Base-by-base conservation (phyloP, 352 stramenopile species). In the Phytophthora sp. region DNA sequence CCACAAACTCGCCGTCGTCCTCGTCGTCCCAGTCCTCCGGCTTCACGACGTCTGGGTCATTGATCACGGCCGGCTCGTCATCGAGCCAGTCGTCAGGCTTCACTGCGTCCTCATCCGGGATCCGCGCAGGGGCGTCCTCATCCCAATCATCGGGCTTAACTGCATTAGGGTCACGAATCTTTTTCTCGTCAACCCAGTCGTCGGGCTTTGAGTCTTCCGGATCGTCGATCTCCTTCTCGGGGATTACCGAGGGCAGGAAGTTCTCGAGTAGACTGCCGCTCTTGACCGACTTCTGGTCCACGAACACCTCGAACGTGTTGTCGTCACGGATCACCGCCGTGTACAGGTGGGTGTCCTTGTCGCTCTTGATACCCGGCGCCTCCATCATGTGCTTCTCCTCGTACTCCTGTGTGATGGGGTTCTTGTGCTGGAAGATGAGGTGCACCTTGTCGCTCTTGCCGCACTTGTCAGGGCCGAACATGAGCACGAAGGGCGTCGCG, bases 401-500 rank as follows among this genome's bases (percentile, higher is more conserved):
- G 64, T 95, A 98, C 72, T 89, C 67, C n/a, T 80, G 67, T 5
- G 90, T 96, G 20, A 97, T 44, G 1, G 94, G 95, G 79, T 98
- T 98, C 71, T 97, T 79, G 79, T 98, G 90, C 67, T 96, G 87
- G 67, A 98, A 93, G 57, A 98, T 98, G 24, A 98, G 92, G 55
- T 98, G 95, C 54, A 97, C 86, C 66, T 98, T 98, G 72, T 98
- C 94, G 64, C 76, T 98, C 11, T 76, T 66, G 34, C 95, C 95
- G 66, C 95, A 98, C 58, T 97, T 97, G 72, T 98, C 95, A 1
- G 95, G 95, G 0, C 95, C 95, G 73, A 98, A 98, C 95, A 98
- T 98, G 73, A 98, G 88, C 52, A 91, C 84, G 59, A 98, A 98
- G 24, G 92, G 94, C 42, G 91, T 94, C 26, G 77, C 59, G 65